A percentile compares a stretch with the other conserved stretches of the same genome.
Conservation (phyloP, 2,329 filamentous ascomycete species). For the Fusarium sp. region DNA sequence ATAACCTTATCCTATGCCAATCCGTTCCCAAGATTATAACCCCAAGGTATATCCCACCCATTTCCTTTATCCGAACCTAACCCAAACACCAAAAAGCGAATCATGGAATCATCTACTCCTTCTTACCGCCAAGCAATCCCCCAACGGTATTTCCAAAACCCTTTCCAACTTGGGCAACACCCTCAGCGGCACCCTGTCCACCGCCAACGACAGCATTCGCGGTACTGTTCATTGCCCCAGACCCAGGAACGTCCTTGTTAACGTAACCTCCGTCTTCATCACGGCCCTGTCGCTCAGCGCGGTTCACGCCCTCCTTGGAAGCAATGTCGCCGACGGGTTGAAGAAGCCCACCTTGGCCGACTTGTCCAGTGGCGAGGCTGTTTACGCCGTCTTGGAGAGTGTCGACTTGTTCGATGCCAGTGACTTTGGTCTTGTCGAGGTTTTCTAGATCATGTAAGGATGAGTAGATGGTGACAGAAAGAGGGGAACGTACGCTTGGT, state of each 20-base stretch:
- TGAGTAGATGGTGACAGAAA: not conserved
- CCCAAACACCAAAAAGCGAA: constrained; percentile 20
- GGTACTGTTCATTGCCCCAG: constrained; percentile 46
- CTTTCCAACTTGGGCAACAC: constrained; percentile 40
- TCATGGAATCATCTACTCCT: constrained; percentile 30
- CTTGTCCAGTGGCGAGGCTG: constrained; percentile 71
- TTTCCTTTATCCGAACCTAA: not conserved
- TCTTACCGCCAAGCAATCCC: constrained; percentile 54
- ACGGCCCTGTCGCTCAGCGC: constrained; percentile 73
- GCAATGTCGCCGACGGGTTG: constrained; percentile 73
- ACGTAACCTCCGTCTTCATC: constrained; percentile 69
- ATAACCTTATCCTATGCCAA: not conserved
- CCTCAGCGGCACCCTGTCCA: constrained; percentile 45
- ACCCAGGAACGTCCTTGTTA: constrained; percentile 50
- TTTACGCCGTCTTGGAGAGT: constrained; percentile 76
- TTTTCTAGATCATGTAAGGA: constrained; percentile 62
- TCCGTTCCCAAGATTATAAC: constrained; percentile 1
- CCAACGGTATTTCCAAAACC: constrained; percentile 48
- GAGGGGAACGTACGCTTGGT: constrained; percentile 68
- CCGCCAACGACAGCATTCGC: constrained; percentile 50
- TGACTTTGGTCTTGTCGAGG: constrained; percentile 78
- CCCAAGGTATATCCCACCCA: constrained; percentile 3
- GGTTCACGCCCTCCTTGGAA: constrained; percentile 75
- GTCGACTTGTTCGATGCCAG: constrained; percentile 75
- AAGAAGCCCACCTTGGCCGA: constrained; percentile 76